Base-by-base conservation (phyloP, 768 basidiomycete species). In the Mycena sanguinolenta region DNA sequence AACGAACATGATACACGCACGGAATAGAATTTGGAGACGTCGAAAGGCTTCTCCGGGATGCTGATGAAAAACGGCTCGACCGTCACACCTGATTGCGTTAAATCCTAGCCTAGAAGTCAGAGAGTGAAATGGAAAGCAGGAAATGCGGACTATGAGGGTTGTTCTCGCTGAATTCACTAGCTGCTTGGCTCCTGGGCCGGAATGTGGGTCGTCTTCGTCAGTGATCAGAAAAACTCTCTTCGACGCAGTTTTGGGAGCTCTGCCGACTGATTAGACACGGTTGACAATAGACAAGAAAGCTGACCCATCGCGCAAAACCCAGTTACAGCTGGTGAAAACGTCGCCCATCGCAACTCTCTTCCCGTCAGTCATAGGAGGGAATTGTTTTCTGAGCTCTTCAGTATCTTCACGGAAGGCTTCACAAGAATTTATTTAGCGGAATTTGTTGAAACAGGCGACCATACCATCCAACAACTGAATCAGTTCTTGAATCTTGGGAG, bases 221-320 rank as follows among this genome's bases (percentile, higher is more conserved):
- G 98, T 99, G 50, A 99, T 93, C 44, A 97, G 83, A 78, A 98
- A 98, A 1, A 99, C 88, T 7, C 96, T 91, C 77, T 97, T 97
- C n/a, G 92, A 91, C 3, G 95, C 95, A 0, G 91, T 95, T 76
- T 96, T 95, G 25, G 92, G 91, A 10, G 94, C 93, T 14, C 95
- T 96, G 69, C 50, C 14, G 32, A 36, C 2, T 30, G 61, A 55
- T 46, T 46, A 17, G 59, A 46, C 53, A 28, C 21, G 54, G 44
- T 57, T 27, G 13, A 14, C 12, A 16, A 28, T 2, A 58, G 36
- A 13, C 46, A 23, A 3, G 28, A 12, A 54, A 10, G 75, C 88
- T 67, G 69, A 98, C 97, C 93, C 92, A 75, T 96, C 94, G 27
- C 96, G 91, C 62, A 99, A 84, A 23, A 96, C 87, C 90, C 92